A percentile compares a stretch with the other conserved stretches of the same genome.
Evolutionary conservation across 768 basidiomycete species (phyloP).

Genomic region (Phylloporus arenicola): DNA sequence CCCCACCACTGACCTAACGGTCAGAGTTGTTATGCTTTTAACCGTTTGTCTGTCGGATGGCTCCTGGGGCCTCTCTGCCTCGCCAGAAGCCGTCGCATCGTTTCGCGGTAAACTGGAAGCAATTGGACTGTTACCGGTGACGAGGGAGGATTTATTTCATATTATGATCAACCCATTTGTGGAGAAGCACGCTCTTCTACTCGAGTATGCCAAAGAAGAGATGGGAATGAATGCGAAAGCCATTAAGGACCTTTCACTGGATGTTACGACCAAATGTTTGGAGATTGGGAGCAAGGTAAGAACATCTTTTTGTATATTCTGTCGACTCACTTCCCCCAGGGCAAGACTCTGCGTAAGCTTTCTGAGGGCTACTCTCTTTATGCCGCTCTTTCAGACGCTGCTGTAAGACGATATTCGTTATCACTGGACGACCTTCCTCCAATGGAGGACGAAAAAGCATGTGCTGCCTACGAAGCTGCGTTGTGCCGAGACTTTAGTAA

Average conservation of each 20-base stretch:
- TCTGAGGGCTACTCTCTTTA: slow-evolving; percentile 45
- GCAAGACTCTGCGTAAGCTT: slow-evolving; percentile 59
- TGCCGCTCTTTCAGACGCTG: slow-evolving; percentile 38
- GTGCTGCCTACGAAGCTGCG: slow-evolving; percentile 41
- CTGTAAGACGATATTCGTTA: slow-evolving; percentile 48
- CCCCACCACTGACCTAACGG: slow-evolving; percentile 52
- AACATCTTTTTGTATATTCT: not conserved
- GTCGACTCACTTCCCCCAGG: slow-evolving; percentile 35
- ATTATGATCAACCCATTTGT: slow-evolving; percentile 67
- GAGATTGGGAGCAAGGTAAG: slow-evolving; percentile 51
- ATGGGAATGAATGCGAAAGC: slow-evolving; percentile 42
- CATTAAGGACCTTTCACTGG: slow-evolving; percentile 45
- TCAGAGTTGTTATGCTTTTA: slow-evolving; percentile 70
- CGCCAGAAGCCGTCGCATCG: slow-evolving; percentile 22
- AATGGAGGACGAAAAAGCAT: slow-evolving; percentile 44
- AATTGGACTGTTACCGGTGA: slow-evolving; percentile 51
- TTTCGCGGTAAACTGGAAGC: slow-evolving; percentile 50
- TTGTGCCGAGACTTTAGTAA: slow-evolving; percentile 52
- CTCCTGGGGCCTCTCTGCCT: slow-evolving; percentile 23
- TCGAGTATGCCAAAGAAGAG: slow-evolving; percentile 44
- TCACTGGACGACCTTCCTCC: slow-evolving; percentile 52
- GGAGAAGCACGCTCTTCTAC: slow-evolving; percentile 47
- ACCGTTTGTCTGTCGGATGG: slow-evolving; percentile 48
- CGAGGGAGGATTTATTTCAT: slow-evolving; percentile 52
- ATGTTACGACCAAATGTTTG: slow-evolving; percentile 56